Percentiles rank a stretch among this genome's conserved stretches.
Conservation (phyloP, 495 filamentous ascomycete species). For the Lophiotrema nucula region DNA sequence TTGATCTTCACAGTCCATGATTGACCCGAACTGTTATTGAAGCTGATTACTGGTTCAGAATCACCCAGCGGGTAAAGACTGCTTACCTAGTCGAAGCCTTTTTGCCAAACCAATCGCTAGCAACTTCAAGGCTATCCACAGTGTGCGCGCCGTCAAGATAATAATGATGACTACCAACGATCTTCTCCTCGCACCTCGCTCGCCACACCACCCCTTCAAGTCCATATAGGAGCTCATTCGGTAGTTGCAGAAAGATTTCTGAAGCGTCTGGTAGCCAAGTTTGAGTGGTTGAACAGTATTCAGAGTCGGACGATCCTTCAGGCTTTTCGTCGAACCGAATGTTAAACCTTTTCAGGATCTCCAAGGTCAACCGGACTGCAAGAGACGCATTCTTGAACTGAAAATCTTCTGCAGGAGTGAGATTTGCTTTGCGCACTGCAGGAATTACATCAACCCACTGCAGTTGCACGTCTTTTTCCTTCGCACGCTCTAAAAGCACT, state of each 20-base stretch:
- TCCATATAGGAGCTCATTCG: background rate
- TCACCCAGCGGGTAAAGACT: too few species aligned
- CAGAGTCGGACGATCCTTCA: background rate
- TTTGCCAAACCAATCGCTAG: background rate
- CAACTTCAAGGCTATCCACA: background rate
- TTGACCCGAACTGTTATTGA: too few species aligned
- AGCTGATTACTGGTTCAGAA: too few species aligned
- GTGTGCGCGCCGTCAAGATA: background rate
- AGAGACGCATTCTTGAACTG: background rate
- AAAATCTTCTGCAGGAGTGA: background rate
- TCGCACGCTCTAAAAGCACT: constrained; percentile 22
- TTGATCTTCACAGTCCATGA: background rate
- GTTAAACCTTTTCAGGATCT: background rate
- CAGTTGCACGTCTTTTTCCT: constrained; percentile 6
- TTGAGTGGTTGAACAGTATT: background rate
- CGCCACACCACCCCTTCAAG: background rate
- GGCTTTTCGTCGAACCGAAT: background rate
- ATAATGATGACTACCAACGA: background rate
- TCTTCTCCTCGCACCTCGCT: background rate
- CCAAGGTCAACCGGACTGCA: background rate
- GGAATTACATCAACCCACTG: background rate
- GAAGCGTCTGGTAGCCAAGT: background rate
- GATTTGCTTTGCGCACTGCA: background rate
- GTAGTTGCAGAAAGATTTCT: background rate
- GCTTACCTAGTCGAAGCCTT: background rate